These are phyloP conservation scores for Massariosphaeria phaeospora DNA, from an alignment of 495 filamentous ascomycete species.

Conservation along the genomic window DNA sequence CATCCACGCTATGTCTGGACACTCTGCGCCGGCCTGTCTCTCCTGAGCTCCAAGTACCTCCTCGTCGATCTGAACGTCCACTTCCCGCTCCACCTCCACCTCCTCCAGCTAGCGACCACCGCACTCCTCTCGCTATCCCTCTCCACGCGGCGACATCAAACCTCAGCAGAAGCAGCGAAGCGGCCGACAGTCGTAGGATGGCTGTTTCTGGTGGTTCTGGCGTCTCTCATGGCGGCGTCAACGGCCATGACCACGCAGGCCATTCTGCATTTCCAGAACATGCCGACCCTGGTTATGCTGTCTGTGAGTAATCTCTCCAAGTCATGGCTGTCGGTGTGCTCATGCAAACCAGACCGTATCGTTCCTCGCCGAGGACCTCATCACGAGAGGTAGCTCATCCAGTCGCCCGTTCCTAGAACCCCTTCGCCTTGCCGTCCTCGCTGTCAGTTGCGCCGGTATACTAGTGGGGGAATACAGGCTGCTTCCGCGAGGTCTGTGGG, in stretches of 20 bases:
- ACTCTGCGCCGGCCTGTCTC: neutral
- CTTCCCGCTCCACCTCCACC: slow-evolving; percentile 9
- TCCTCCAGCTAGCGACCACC: neutral
- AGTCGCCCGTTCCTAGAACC: no score
- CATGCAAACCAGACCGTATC: neutral
- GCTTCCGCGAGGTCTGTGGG: neutral
- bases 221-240: neutral
- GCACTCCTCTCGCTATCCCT: neutral
- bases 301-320: neutral
- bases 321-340: no score
- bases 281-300: slow-evolving; percentile 6
- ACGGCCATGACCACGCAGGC: neutral
- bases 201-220: neutral
- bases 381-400: neutral
- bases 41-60: neutral
- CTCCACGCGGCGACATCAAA: neutral
- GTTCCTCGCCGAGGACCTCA: neutral
- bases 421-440: neutral
- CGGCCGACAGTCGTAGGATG: neutral
- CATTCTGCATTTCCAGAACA: slow-evolving; percentile 10
- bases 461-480: slow-evolving; percentile 11
- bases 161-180: neutral
- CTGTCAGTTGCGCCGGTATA: slow-evolving; percentile 3
- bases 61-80: slow-evolving; percentile 13
- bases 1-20: slow-evolving; percentile 1